These are phyloP conservation scores for Abelmoschus esculentus DNA, from an alignment of 345 rosid species.

Conservation along the genomic window DNA sequence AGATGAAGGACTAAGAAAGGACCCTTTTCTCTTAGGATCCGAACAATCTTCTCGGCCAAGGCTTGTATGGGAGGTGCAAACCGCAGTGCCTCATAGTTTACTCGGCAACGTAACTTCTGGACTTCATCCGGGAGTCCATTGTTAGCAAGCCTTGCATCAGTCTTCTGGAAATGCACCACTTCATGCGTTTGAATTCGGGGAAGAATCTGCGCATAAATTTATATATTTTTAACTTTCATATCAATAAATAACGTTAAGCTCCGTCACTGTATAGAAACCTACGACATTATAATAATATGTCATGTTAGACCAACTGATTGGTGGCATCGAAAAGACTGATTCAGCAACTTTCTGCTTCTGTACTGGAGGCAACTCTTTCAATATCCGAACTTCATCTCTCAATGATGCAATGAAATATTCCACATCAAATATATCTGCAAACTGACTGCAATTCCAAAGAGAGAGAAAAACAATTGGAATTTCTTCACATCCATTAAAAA, in stretches of 20 bases:
- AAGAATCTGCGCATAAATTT: constrained; percentile 30
- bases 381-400: constrained; percentile 39
- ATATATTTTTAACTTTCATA: too few species aligned
- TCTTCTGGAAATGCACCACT: constrained; percentile 34
- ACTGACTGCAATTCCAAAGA: constrained; percentile 24
- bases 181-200: constrained; percentile 26
- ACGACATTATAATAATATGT: constrained; percentile 48
- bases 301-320: constrained; percentile 50
- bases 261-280: neutral
- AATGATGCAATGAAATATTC: constrained; percentile 41
- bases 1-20: constrained; percentile 51
- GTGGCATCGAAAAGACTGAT: constrained; percentile 32
- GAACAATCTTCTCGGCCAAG: constrained; percentile 34
- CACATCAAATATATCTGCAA: constrained; percentile 42
- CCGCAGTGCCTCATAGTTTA: constrained; percentile 32
- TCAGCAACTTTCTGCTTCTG: constrained; percentile 24
- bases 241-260: too few species aligned
- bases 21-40: constrained; percentile 34
- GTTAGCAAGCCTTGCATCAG: constrained; percentile 45
- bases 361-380: constrained; percentile 36
- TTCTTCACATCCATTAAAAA: neutral
- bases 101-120: constrained; percentile 44
- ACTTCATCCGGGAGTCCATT: constrained; percentile 33
- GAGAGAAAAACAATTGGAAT: neutral
- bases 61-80: constrained; percentile 36